Conservation (phyloP, 257 asterid genomes). For the Rubia yunnanensis region DNA sequence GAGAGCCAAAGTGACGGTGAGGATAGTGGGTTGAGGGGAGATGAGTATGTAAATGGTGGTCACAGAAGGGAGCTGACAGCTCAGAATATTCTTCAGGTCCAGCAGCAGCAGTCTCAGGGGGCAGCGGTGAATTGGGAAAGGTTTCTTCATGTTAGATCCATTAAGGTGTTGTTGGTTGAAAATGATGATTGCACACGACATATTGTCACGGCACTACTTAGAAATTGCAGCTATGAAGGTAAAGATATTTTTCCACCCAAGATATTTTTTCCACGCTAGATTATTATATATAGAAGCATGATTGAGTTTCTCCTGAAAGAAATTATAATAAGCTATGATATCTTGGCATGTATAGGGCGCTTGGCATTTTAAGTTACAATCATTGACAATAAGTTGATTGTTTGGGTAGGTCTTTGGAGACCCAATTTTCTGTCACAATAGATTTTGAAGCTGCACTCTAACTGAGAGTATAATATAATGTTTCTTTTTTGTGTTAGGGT, state of each 20-base stretch:
- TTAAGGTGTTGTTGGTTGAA: conserved; percentile 83
- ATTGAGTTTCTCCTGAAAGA: not conserved
- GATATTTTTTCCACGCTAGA: too few species aligned
- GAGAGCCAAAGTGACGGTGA: conserved; percentile 15
- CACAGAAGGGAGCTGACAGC: conserved; percentile 26
- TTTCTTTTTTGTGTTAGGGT: not conserved
- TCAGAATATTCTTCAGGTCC: conserved; percentile 31
- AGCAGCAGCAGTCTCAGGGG: conserved; percentile 41
- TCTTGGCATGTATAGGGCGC: not conserved
- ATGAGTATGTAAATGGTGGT: conserved; percentile 8
- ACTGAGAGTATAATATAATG: not conserved
- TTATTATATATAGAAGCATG: not conserved
- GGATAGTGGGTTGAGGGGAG: conserved; percentile 24
- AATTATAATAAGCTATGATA: not conserved
- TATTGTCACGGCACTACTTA: conserved; percentile 78
- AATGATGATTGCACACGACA: conserved; percentile 78
- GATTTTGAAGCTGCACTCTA: not conserved
- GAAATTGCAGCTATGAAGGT: conserved; percentile 94
- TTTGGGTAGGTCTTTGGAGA: not conserved
- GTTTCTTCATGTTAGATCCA: conserved; percentile 78
- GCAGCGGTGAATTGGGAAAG: conserved; percentile 58
- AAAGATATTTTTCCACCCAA: not conserved
- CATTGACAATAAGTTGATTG: not conserved
- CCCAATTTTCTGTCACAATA: not conserved
- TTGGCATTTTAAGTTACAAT: not conserved